Evolutionary conservation across 257 asterid genomes (phyloP).

Genomic region (Solanum appendiculatum): DNA sequence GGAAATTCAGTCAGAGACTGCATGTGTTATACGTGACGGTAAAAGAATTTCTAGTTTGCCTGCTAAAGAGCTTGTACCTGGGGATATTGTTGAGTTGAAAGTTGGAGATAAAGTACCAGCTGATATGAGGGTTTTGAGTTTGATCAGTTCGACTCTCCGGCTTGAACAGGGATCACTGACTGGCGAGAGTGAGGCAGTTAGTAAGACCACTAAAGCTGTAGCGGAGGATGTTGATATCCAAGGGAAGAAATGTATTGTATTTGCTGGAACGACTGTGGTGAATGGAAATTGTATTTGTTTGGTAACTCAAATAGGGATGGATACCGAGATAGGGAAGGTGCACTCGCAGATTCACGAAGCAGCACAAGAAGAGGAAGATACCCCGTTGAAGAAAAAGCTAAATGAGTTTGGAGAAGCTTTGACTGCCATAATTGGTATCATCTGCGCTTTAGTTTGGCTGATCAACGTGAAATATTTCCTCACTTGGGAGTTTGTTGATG

Average conservation of each 20-base stretch:
- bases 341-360: slow-evolving; percentile 97
- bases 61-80: slow-evolving; percentile 94
- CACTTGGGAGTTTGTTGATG: slow-evolving; percentile 83
- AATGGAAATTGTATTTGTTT: slow-evolving; percentile 83
- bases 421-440: slow-evolving; percentile 79
- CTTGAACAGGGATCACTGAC: slow-evolving; percentile 95
- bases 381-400: slow-evolving; percentile 94
- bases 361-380: slow-evolving; percentile 78
- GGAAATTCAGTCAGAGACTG: slow-evolving; percentile 96
- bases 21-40: slow-evolving; percentile 75
- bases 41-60: slow-evolving; percentile 51
- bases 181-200: slow-evolving; percentile 96
- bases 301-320: slow-evolving; percentile 91
- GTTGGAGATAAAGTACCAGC: slow-evolving; percentile 98
- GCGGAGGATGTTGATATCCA: slow-evolving; percentile 88
- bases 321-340: slow-evolving; percentile 87
- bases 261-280: slow-evolving; percentile 97
- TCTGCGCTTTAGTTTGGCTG: slow-evolving; percentile 88
- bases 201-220: slow-evolving; percentile 78
- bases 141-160: slow-evolving; percentile 88
- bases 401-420: slow-evolving; percentile 93
- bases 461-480: slow-evolving; percentile 93
- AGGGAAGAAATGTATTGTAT: slow-evolving; percentile 95
- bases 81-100: slow-evolving; percentile 91
- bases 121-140: slow-evolving; percentile 85